Base-by-base conservation (phyloP, 2,329 filamentous ascomycete species). In the Verticillium tricorpus region DNA sequence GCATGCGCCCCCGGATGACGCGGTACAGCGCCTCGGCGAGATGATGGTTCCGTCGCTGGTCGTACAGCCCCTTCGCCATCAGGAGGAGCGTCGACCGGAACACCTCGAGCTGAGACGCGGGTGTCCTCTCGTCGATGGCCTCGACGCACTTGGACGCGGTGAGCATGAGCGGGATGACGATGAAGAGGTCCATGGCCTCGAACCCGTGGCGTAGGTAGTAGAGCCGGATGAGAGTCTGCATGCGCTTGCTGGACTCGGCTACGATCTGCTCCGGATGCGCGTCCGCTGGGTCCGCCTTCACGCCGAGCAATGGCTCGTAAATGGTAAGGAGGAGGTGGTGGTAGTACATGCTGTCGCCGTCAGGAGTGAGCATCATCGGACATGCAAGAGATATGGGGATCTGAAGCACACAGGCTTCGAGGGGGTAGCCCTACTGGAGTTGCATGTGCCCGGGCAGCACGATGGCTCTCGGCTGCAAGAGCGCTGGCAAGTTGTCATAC, bases 31-130 rank as follows among this genome's bases (percentile, higher is more conserved):
- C 70, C 40, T 73, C 66, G 0, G 70, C 72, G 6, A 77, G 59
- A 59, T 76, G 73, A 56, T 76, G 70, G 35, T 73, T 76, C 9
- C 61, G 70, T 1, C 72, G 71, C 56, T 77, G 75, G 35, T 63
- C 61, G 57, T 71, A 70, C 0, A 77, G 60, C 0, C 75, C 75
- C 37, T 74, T 71, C 1, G 70, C 72, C 11, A 71, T 65, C 1
- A 77, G 64, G n/a, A 77, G 64, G 1, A 77, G 69, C 0, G 70
- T 72, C 0, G 74, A 73, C 12, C 72, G 68, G n/a, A 76, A 54
- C 0, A 63, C 55, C 40, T 75, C 70, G 0, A 70, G 60, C 54
- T 68, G 57, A 2, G 40, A 11, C 1, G 32, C n/a, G 0, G 68
- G 22, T 0, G 59, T 64, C 1, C 64, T 22, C 7, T 67, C 60